These are phyloP conservation scores for Irineochytrium annulatum DNA, from an alignment of 192 early-diverging fungal species.

Conservation along the genomic window DNA sequence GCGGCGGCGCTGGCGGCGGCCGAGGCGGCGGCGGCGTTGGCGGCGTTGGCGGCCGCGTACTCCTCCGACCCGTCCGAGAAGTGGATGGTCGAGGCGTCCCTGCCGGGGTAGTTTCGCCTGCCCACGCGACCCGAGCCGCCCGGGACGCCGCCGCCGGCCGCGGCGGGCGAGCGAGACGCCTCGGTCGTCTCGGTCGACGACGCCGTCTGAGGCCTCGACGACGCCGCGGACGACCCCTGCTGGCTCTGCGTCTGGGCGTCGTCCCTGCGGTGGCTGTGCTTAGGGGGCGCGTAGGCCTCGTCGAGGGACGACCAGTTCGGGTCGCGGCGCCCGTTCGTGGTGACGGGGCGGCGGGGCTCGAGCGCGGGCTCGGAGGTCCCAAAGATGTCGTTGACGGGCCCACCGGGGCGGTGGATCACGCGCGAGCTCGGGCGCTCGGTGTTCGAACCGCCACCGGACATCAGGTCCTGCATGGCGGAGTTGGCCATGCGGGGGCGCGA, in stretches of 20 bases:
- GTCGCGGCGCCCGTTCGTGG: slow-evolving; percentile 25
- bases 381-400: slow-evolving; percentile 38
- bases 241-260: slow-evolving; percentile 3
- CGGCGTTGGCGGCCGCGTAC: slow-evolving; percentile 4
- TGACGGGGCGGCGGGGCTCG: slow-evolving; percentile 28
- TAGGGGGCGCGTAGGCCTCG: neutral
- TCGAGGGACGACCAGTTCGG: slow-evolving; percentile 33
- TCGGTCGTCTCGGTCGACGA: slow-evolving; percentile 6
- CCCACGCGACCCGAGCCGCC: neutral
- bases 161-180: neutral
- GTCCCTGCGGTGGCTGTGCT: slow-evolving; percentile 6
- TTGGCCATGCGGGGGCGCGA: neutral
- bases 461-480: slow-evolving; percentile 3
- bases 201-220: neutral
- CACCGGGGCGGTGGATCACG: slow-evolving; percentile 31
- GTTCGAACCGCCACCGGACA: neutral
- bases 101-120: slow-evolving; percentile 13
- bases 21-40: neutral
- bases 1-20: neutral
- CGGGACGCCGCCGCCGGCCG: neutral
- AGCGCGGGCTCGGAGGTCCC: slow-evolving; percentile 23
- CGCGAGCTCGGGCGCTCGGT: slow-evolving; percentile 29
- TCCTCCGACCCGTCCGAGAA: no score
- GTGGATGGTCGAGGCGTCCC: slow-evolving; percentile 5
- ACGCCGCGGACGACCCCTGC: slow-evolving; percentile 2